Base-by-base conservation (phyloP, 306 rosid species). In the Mimosa bimucronata region DNA sequence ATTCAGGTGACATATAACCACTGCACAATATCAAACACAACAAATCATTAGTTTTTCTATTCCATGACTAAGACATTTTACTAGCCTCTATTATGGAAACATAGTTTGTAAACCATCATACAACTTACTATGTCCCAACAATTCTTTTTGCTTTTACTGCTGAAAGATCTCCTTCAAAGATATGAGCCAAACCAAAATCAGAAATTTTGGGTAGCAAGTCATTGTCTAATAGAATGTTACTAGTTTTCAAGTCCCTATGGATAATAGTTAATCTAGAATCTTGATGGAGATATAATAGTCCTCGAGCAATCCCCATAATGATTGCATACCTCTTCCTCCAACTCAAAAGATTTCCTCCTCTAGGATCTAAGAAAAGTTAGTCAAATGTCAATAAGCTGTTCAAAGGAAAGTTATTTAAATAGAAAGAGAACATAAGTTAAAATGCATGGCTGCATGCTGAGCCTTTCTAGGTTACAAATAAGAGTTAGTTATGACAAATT, bases 51-150 rank as follows among this genome's bases (percentile, higher is more conserved):
- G 61, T 53, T 53, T 53, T 53, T 53, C 11, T 7, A 19, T 53
- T 53, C 61, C 13, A 6, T 2, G 5, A 50, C 57, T 50, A 7
- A 52, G 25, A 7, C 26, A 52, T 19, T 52, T 18, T 19, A 52
- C 7, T 18, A 52, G 60, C 25, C 60, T 52, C 0, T 19, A 19
- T 52, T 5, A 7, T 19, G 21, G 3, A 52, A 52, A 52, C 18
- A 19, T 18, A 5, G 1, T 45, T 50, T 6, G 10, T 1, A 19
- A 19, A 6, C 60, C 26, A 52, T 52, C 60, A 52, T 19, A 52
- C 23, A 62, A 62, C 88, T 87, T 79, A 87, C 89, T 79, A 65
- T 64, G 89, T 89, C 21, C 91, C 85, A 7, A 78, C 83, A 31
- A 89, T 82, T n/a, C 62, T 80, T 23, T 77, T 77, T 40, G 93